A percentile compares a stretch with the other conserved stretches of the same genome.
These are phyloP conservation scores for Saturnispora serradocipensis DNA, from an alignment of 805 yeast genomes.

Conservation along the genomic window DNA sequence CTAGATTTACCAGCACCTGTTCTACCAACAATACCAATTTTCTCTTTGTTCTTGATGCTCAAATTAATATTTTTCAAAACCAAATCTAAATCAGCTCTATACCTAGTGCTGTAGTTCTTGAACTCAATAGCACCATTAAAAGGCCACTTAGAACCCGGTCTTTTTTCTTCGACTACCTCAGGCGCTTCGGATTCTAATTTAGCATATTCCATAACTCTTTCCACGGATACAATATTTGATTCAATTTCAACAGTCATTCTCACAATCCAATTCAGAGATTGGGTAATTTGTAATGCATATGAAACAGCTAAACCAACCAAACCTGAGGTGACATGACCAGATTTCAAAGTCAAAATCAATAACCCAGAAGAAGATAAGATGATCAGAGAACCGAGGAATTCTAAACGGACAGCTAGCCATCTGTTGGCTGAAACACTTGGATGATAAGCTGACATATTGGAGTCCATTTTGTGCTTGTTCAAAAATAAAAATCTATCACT, in stretches of 20 bases:
- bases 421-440: conserved; percentile 90
- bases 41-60: conserved; percentile 63
- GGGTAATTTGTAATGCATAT: conserved; percentile 88
- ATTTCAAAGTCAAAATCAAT: conserved; percentile 57
- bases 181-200: conserved; percentile 65
- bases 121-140: conserved; percentile 56
- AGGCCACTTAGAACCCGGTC: conserved; percentile 73
- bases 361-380: conserved; percentile 81
- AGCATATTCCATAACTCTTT: conserved; percentile 53
- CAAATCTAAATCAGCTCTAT: conserved; percentile 72
- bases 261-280: conserved; percentile 92
- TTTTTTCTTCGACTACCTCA: conserved; percentile 34
- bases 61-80: conserved; percentile 64
- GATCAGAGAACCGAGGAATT: conserved; percentile 81
- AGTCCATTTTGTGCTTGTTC: conserved; percentile 66
- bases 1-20: conserved; percentile 96
- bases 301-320: conserved; percentile 88
- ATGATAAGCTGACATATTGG: conserved; percentile 84
- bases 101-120: conserved; percentile 70
- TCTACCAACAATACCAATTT: conserved; percentile 92
- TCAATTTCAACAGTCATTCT: conserved; percentile 98
- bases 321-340: conserved; percentile 77
- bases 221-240: conserved; percentile 84
- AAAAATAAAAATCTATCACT: conserved; percentile 51
- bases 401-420: conserved; percentile 95